phyloP scores from a whole-genome alignment of 805 yeast genomes.

The Candida silvicultrix region DNA sequence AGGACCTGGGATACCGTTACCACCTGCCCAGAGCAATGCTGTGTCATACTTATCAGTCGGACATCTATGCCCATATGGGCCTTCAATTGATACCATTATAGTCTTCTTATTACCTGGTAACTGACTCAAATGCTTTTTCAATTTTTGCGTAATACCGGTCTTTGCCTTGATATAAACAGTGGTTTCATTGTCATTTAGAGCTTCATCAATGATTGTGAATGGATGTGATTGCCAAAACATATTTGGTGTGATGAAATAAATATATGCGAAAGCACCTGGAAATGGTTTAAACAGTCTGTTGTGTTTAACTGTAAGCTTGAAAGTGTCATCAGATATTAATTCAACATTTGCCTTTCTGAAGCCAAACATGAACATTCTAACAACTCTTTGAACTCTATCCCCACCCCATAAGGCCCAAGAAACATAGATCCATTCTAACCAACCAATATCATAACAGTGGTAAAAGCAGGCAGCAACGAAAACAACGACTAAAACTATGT shows the following conservation, averaged over 20 bases:
- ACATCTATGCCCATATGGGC: conserved; percentile 52
- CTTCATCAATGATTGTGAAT: conserved; percentile 48
- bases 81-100: conserved; percentile 44
- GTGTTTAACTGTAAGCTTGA: conserved; percentile 38
- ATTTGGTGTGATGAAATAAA: conserved; percentile 47
- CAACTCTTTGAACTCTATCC: conserved; percentile 41
- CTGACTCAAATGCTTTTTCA: conserved; percentile 26
- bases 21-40: conserved; percentile 41
- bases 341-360: conserved; percentile 3
- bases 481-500: conserved; percentile 46
- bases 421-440: conserved; percentile 46
- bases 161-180: conserved; percentile 44
- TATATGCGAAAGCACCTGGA: conserved; percentile 52
- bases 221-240: conserved; percentile 73
- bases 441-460: conserved; percentile 49
- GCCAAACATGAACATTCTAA: conserved; percentile 18
- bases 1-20: conserved; percentile 49
- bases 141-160: conserved; percentile 49
- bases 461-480: conserved; percentile 51
- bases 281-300: conserved; percentile 32
- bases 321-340: conserved; percentile 29
- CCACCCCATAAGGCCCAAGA: conserved; percentile 33
- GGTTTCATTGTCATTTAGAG: conserved; percentile 30
- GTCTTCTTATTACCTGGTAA: conserved; percentile 21
- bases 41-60: conserved; percentile 32